Conservation (phyloP, 2,329 filamentous ascomycete genomes). For the Aquanectria penicillioides region DNA sequence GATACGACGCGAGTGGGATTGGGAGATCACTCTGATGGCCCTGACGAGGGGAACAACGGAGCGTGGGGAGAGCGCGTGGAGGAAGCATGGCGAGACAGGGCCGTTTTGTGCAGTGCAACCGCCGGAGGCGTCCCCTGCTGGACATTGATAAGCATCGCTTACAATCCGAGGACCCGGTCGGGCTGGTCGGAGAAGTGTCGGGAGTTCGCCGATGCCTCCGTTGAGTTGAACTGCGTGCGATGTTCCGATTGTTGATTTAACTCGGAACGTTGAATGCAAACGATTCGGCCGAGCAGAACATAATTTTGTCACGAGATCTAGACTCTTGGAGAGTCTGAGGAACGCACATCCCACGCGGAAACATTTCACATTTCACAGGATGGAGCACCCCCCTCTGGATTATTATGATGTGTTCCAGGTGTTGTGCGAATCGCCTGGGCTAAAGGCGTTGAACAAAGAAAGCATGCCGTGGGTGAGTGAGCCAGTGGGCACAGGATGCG, state of each 20-base stretch:
- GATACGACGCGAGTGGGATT: background rate
- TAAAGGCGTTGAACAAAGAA: conserved; percentile 5
- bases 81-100: background rate
- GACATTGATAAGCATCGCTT: background rate
- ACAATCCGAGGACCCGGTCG: conserved; percentile 7
- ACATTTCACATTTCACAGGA: conserved; percentile 9
- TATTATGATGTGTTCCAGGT: background rate
- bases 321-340: background rate
- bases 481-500: too few species aligned
- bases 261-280: background rate
- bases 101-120: conserved; percentile 8
- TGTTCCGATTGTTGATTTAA: background rate
- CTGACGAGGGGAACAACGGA: background rate
- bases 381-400: background rate
- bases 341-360: conserved; percentile 17
- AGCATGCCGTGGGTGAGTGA: conserved; percentile 7
- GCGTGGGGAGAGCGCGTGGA: background rate
- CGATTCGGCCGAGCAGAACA: background rate
- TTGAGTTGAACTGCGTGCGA: background rate
- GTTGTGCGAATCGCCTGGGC: conserved; percentile 3
- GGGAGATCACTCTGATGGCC: background rate
- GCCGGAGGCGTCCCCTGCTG: background rate
- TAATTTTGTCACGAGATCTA: background rate
- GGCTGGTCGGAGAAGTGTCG: conserved; percentile 15
- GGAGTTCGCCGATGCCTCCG: conserved; percentile 9